These are phyloP conservation scores for Dactylellina leptospora DNA, from an alignment of 2,329 filamentous ascomycete species.

Conservation along the genomic window DNA sequence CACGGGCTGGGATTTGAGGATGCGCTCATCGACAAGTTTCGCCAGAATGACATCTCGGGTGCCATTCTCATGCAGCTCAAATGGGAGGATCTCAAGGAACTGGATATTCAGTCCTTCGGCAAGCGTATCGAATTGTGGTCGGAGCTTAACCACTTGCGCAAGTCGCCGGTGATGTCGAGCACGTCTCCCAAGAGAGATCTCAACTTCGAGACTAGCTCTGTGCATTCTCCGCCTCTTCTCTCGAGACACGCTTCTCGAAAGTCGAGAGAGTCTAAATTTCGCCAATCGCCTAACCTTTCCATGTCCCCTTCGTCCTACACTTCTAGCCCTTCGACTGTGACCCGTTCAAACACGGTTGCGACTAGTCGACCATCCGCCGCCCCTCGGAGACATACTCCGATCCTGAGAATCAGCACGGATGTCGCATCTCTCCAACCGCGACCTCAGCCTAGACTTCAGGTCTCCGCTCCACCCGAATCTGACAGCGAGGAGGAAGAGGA, in stretches of 20 bases:
- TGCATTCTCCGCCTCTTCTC: constrained; percentile 49
- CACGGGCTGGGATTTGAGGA: constrained; percentile 80
- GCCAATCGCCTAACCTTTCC: constrained; percentile 42
- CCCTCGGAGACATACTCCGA: constrained; percentile 34
- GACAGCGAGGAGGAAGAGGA: constrained; percentile 43
- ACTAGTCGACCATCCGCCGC: constrained; percentile 41
- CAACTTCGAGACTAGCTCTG: constrained; percentile 44
- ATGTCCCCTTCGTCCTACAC: constrained; percentile 41
- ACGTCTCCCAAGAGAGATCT: constrained; percentile 49
- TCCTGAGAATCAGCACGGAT: constrained; percentile 50
- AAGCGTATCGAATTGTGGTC: constrained; percentile 82
- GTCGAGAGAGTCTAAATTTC: constrained; percentile 51
- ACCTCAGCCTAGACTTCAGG: constrained; percentile 23
- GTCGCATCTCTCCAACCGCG: constrained; percentile 37
- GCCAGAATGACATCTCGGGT: constrained; percentile 91
- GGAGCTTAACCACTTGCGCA: constrained; percentile 75
- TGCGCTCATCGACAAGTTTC: constrained; percentile 80
- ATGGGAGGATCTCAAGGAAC: constrained; percentile 84
- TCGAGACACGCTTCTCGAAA: constrained; percentile 49
- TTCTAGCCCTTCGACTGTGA: constrained; percentile 45
- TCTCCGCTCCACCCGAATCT: constrained; percentile 31
- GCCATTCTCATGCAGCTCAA: constrained; percentile 87
- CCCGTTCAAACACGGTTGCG: constrained; percentile 46
- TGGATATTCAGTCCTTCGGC: constrained; percentile 82
- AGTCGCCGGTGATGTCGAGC: constrained; percentile 43